phyloP scores from a whole-genome alignment of 345 rosid genomes.

The Brassica nigra region DNA sequence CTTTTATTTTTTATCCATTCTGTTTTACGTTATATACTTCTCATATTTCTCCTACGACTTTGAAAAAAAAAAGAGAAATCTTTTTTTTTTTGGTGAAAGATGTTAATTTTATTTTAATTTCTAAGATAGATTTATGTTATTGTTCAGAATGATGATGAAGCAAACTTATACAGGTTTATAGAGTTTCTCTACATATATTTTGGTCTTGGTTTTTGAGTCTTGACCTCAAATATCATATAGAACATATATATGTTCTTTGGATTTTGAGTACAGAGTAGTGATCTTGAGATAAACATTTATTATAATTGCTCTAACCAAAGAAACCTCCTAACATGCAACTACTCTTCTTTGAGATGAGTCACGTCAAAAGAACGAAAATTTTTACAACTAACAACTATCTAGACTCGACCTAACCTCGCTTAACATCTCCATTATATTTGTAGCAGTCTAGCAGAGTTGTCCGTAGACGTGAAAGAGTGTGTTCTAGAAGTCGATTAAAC shows the following conservation, averaged over 20 bases:
- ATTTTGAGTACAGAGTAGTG: not conserved
- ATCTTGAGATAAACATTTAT: not conserved
- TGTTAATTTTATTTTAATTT: too few species aligned
- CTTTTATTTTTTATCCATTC: not conserved
- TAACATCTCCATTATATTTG: not conserved
- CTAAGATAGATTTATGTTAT: not conserved
- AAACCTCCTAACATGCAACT: not conserved
- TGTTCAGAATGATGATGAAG: conserved; percentile 22
- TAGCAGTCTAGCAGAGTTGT: not conserved
- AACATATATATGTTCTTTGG: too few species aligned
- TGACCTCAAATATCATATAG: too few species aligned
- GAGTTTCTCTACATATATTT: not conserved
- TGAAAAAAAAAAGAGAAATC: not conserved
- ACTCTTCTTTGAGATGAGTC: not conserved
- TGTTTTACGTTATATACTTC: conserved; percentile 17
- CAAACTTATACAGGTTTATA: conserved; percentile 8
- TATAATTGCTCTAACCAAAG: not conserved
- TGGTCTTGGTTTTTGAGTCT: too few species aligned
- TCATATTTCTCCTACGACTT: conserved; percentile 9
- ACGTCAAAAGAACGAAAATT: not conserved
- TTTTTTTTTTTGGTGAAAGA: too few species aligned
- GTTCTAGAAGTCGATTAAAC: not conserved
- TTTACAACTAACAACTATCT: not conserved
- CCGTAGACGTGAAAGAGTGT: not conserved
- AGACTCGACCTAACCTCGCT: not conserved